Percentiles rank a stretch among this genome's conserved stretches.
These are phyloP conservation scores for Opeltia flavorubescens DNA, from an alignment of 495 filamentous ascomycete genomes.

Conservation along the genomic window DNA sequence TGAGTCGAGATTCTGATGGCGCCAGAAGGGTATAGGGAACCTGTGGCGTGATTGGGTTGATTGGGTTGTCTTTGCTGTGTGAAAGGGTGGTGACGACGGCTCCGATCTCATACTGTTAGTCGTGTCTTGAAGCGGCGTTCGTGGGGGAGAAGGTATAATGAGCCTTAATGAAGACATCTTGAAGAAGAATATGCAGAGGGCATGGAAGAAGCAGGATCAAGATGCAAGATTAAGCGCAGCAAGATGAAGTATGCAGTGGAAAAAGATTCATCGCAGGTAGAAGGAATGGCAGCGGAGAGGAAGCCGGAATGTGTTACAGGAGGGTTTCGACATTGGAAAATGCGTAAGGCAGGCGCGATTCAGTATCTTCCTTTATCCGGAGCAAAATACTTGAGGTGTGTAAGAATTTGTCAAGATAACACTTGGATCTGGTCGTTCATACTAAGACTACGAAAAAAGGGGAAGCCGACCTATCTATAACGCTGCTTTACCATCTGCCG, in stretches of 20 bases:
- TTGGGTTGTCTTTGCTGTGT: neutral
- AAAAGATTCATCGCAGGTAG: neutral
- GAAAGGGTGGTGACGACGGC: neutral
- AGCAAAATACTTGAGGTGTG: neutral
- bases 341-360: no score
- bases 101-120: neutral
- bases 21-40: neutral
- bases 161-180: neutral
- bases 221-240: no score
- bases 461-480: no score
- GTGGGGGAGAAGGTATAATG: neutral
- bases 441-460: no score
- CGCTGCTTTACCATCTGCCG: neutral
- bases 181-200: neutral
- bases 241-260: neutral
- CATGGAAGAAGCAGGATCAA: neutral
- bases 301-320: neutral
- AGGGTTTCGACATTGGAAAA: no score
- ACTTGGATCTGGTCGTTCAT: no score
- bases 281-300: neutral
- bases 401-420: no score
- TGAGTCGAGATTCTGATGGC: slow-evolving; percentile 1
- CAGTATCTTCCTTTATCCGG: no score
- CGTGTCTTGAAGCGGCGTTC: slow-evolving; percentile 1
- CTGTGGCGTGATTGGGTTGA: neutral